These are phyloP conservation scores for Trichoderma sp. DNA, from an alignment of 2,329 filamentous ascomycete species.

Conservation along the genomic window DNA sequence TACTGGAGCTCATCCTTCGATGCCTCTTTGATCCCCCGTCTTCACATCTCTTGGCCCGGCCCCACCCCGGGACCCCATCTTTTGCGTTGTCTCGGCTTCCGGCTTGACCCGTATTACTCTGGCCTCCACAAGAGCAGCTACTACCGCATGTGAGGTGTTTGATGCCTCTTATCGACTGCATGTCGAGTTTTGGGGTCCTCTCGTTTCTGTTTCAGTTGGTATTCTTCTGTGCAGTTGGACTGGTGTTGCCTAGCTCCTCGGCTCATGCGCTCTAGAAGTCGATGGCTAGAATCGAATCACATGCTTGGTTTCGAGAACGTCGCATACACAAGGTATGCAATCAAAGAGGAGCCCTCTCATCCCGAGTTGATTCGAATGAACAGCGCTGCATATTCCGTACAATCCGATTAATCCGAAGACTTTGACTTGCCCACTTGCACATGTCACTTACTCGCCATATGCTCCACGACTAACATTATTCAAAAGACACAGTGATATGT, in stretches of 20 bases:
- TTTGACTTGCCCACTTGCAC: background rate
- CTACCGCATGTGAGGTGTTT: background rate
- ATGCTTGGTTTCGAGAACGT: too few relatives aligned
- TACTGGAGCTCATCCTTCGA: too few relatives aligned
- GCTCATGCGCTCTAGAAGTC: too few relatives aligned
- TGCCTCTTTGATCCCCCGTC: background rate
- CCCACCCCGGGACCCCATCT: slow-evolving; percentile 22
- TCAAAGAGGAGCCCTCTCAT: too few relatives aligned
- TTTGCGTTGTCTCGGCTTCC: slow-evolving; percentile 25
- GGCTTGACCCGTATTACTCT: slow-evolving; percentile 12
- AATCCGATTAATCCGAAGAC: too few relatives aligned
- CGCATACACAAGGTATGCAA: too few relatives aligned
- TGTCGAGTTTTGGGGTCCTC: background rate
- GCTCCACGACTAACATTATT: background rate
- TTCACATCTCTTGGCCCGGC: slow-evolving; percentile 5
- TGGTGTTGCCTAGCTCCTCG: background rate
- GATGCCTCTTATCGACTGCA: background rate
- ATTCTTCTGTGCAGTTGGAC: background rate
- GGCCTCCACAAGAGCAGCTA: background rate
- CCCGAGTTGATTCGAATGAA: too few relatives aligned
- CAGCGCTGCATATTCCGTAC: too few relatives aligned
- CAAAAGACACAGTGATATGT: background rate
- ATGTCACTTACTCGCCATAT: background rate
- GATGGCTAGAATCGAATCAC: too few relatives aligned
- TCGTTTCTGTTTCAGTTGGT: background rate